Conservation (phyloP, 108 stramenopile species). For the Aurantiochytrium sp. region DNA sequence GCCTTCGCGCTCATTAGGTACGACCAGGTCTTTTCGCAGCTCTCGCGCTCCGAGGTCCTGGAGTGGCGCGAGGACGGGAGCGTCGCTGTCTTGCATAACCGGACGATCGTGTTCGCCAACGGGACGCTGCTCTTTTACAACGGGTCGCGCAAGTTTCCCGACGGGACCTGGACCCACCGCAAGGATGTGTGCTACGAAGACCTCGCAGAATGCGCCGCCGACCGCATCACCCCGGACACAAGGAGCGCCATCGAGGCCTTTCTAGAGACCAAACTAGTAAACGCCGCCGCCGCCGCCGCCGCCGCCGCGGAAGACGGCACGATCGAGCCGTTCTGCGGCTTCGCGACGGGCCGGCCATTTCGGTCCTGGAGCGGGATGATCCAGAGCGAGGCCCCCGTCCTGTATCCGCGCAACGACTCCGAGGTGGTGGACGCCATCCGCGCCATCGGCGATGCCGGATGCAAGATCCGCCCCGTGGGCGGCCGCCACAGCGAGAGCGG, state of each 20-base stretch:
- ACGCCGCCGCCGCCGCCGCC: neutral
- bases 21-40: neutral
- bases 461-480: conserved; percentile 17
- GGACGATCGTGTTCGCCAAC: neutral
- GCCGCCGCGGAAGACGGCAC: too few species aligned
- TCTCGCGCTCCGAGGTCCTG: neutral
- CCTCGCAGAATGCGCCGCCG: conserved; percentile 1
- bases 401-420: conserved; percentile 18
- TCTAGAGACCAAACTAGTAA: neutral
- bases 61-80: neutral
- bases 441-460: neutral
- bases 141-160: neutral
- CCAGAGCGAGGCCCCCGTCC: neutral
- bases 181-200: neutral
- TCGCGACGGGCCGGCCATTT: neutral
- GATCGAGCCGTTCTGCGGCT: neutral
- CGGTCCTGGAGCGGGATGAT: neutral
- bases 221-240: neutral
- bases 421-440: neutral
- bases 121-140: neutral
- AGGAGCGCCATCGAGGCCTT: neutral
- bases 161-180: neutral
- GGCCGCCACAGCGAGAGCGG: neutral
- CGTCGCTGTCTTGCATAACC: neutral
- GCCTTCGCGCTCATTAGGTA: neutral